Evolutionary conservation across 345 rosid genomes (phyloP), one percentile per base, ranked within the genome.

Genomic region (Melastoma malabathricum): DNA sequence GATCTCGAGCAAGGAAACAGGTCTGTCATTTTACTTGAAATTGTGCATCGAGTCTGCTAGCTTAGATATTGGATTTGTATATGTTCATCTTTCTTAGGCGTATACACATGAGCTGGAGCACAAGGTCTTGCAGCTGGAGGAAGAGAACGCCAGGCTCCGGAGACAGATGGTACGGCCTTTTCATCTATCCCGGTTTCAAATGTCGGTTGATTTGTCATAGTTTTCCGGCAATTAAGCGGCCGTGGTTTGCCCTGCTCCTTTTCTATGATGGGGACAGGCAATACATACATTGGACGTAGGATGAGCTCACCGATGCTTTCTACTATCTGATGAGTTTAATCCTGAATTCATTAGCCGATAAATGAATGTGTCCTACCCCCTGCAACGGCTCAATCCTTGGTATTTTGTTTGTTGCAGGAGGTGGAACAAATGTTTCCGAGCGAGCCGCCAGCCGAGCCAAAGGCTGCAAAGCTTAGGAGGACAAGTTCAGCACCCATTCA

Each of bases 1-100:
- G 61, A 1, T 63, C 61, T 6, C 57, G 61, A n/a, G 61, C 61
- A 17, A 58, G 61, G 61, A 58, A 46, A 43, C 61, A 58, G 61
- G 61, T 58, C n/a, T n/a, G n/a, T n/a, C 1, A 13, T 22, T 20
- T 43, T 23, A 25, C 44, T 15, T 25, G 22, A 44, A 17, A 19
- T 23, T 25, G 13, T 45, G 27, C 17, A 55, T 44, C 19, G 22
- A 15, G 16, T 27, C 9, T 18, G 18, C n/a, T 1, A 34, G 0
- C 16, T 51, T 51, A 29, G 41, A 9, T 34, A 34, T 51, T 16
- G 23, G 18, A 34, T 31, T n/a, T 50, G 31, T 51, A 4, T 0
- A 31, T 51, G 55, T 51, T 22, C 38, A 18, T 44, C 27, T 6
- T 14, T 20, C 25, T 18, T 18, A 55, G 58, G 58, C 58, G 0